Evolutionary conservation across 371 early-diverging fungal species (phyloP).

Genomic region (Amoeboaphelidium occidentale): DNA sequence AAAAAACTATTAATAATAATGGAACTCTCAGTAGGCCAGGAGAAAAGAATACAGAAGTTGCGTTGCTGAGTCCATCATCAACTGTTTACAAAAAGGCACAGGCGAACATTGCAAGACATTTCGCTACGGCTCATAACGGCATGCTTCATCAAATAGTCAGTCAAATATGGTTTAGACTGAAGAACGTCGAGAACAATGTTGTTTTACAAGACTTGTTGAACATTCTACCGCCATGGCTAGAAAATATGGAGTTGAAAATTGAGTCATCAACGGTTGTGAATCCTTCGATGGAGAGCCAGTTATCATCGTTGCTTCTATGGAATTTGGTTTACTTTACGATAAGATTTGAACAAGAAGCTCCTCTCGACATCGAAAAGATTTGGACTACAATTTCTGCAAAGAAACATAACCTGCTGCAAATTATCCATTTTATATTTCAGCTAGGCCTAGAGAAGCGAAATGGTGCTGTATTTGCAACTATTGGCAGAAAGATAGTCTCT

Average conservation of each 20-base stretch:
- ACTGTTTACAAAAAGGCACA: constrained; percentile 60
- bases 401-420: constrained; percentile 31
- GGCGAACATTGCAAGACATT: constrained; percentile 30
- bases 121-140: constrained; percentile 32
- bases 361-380: constrained; percentile 44
- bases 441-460: constrained; percentile 46
- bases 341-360: constrained; percentile 45
- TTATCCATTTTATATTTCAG: constrained; percentile 42
- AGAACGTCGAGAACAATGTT: constrained; percentile 9
- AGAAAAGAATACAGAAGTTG: constrained; percentile 28
- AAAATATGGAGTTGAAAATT: constrained; percentile 35
- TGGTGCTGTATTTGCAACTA: constrained; percentile 43
- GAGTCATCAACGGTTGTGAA: constrained; percentile 6
- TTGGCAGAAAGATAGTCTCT: constrained; percentile 53
- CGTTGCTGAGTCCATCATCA: constrained; percentile 42
- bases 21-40: constrained; percentile 18
- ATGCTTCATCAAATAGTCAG: constrained; percentile 27
- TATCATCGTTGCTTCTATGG: constrained; percentile 26
- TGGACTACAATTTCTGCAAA: constrained; percentile 26
- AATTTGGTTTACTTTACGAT: constrained; percentile 64
- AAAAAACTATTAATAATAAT: constrained; percentile 18
- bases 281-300: constrained; percentile 15
- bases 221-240: constrained; percentile 64
- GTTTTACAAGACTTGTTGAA: constrained; percentile 27
- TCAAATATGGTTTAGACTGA: neutral